phyloP scores from a whole-genome alignment of 352 stramenopile genomes.

The Globisporangium mamillatum region DNA sequence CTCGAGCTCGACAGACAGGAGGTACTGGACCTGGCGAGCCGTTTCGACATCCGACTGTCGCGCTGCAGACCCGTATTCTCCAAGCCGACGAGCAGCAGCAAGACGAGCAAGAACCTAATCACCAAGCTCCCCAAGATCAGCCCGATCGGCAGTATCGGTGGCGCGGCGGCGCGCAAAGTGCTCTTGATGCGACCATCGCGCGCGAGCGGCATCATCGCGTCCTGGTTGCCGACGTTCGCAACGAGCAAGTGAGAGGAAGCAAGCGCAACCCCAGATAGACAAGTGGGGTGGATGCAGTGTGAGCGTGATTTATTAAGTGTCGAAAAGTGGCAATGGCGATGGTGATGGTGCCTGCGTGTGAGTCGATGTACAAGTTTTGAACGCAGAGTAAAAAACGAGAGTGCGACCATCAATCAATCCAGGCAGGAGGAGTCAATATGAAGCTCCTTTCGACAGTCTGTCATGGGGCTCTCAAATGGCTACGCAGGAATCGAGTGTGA shows the following conservation, averaged over 20 bases:
- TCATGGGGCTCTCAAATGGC: background rate
- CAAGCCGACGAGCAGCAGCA: constrained; percentile 1
- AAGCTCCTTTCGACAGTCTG: background rate
- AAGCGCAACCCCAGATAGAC: background rate
- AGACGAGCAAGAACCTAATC: constrained; percentile 8
- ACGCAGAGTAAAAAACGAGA: background rate
- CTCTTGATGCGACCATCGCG: constrained; percentile 16
- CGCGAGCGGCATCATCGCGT: constrained; percentile 24
- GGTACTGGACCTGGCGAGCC: constrained; percentile 24
- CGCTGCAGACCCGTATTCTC: background rate
- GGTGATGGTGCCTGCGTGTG: background rate
- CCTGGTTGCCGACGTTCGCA: constrained; percentile 29
- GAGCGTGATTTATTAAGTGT: background rate
- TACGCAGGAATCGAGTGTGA: background rate
- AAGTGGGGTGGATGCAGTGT: background rate
- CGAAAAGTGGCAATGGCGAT: background rate
- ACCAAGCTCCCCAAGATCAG: constrained; percentile 23
- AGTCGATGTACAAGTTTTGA: background rate
- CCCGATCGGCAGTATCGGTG: constrained; percentile 16
- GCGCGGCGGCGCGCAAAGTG: constrained; percentile 17
- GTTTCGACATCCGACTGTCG: constrained; percentile 52
- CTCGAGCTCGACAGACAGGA: constrained; percentile 18
- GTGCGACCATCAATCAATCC: background rate
- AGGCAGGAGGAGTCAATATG: background rate
- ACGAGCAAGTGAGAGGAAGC: background rate